A percentile compares a stretch with the other conserved stretches of the same genome.
These are phyloP conservation scores for Coccomyxa sp. DNA, from an alignment of 139 green algal species.

Conservation along the genomic window DNA sequence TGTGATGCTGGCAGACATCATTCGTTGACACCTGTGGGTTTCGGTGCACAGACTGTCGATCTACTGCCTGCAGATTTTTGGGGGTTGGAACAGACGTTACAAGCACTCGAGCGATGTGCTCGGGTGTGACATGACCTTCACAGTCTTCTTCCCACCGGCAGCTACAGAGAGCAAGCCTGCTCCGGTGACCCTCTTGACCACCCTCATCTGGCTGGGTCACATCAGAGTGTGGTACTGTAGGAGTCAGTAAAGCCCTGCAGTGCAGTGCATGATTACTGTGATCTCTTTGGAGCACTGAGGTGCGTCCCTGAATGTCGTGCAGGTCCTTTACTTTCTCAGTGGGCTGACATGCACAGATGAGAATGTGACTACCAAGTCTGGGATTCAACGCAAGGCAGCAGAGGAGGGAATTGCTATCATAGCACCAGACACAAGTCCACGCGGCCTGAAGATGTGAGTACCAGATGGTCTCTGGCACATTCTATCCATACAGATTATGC, in stretches of 20 bases:
- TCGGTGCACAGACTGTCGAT: not conserved
- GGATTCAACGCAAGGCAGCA: conserved; percentile 60
- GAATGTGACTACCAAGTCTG: conserved; percentile 85
- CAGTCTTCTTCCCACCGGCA: conserved; percentile 48
- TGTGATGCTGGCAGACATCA: too few relatives aligned
- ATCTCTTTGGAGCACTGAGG: not conserved
- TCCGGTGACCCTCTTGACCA: too few relatives aligned
- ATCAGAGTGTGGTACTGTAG: too few relatives aligned
- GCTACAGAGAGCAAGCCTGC: too few relatives aligned
- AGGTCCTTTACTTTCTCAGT: conserved; percentile 83
- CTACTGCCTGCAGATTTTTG: conserved; percentile 26
- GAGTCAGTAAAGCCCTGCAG: too few relatives aligned
- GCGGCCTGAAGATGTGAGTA: conserved; percentile 76
- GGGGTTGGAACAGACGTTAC: conserved; percentile 66
- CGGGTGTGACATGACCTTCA: conserved; percentile 81
- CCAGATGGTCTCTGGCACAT: conserved; percentile 62
- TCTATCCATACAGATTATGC: too few relatives aligned
- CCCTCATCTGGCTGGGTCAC: too few relatives aligned
- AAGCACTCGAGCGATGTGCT: conserved; percentile 55
- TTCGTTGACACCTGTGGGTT: too few relatives aligned
- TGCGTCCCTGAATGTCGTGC: conserved; percentile 15
- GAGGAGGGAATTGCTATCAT: conserved; percentile 76
- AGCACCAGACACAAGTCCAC: conserved; percentile 86
- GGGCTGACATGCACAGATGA: conserved; percentile 95
- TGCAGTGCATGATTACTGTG: not conserved